phyloP scores from a whole-genome alignment of 78 protist genomes.

The Dictyostelium purpureum region DNA sequence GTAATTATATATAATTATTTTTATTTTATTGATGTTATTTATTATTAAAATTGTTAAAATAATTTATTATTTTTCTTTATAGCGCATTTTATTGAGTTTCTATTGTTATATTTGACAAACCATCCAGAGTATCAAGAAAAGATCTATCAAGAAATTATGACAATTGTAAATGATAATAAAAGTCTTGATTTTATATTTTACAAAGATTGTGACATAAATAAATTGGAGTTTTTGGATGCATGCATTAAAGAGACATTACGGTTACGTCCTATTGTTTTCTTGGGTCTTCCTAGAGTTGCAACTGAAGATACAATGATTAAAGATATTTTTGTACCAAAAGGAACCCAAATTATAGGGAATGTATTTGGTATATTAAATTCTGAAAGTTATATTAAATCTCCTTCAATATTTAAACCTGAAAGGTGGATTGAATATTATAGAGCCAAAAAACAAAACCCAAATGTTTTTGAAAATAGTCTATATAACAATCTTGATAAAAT shows the following conservation, averaged over 20 bases:
- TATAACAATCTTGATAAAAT: too few species aligned
- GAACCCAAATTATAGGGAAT: too few species aligned
- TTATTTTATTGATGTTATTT: too few species aligned
- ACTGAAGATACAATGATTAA: background rate
- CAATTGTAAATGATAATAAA: background rate
- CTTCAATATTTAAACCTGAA: too few species aligned
- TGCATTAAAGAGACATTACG: conserved; percentile 25
- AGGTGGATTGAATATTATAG: too few species aligned
- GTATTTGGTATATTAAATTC: too few species aligned
- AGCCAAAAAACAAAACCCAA: too few species aligned
- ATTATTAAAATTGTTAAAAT: too few species aligned
- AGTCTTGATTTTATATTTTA: too few species aligned
- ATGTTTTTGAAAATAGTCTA: too few species aligned
- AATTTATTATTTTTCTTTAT: background rate
- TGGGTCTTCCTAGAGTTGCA: background rate
- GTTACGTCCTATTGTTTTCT: background rate
- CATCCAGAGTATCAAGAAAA: background rate
- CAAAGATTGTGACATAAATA: background rate
- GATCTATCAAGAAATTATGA: background rate
- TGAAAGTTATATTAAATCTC: too few species aligned
- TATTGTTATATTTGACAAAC: background rate
- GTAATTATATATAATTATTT: background rate
- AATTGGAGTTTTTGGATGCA: background rate
- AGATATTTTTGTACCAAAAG: conserved; percentile 1
- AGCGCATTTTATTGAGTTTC: background rate